Evolutionary conservation across 2,329 filamentous ascomycete species (phyloP).

Genomic region (Penicillium concentricum): DNA sequence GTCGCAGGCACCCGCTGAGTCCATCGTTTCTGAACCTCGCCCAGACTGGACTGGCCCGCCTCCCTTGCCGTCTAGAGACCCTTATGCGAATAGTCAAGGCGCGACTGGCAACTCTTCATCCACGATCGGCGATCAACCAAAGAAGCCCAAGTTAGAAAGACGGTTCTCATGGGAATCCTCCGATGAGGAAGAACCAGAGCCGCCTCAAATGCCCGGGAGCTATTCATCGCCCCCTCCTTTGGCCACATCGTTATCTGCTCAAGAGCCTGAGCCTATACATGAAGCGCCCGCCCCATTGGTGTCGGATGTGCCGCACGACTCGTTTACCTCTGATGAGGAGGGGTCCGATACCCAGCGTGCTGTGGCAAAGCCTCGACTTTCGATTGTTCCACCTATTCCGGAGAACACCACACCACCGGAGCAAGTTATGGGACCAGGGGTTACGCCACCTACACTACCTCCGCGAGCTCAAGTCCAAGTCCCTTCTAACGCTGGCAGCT

Average conservation of each 20-base stretch:
- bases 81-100: constrained; percentile 12
- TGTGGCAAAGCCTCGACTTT: constrained; percentile 31
- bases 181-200: constrained; percentile 15
- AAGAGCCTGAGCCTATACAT: constrained; percentile 20
- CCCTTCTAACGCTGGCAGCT: constrained; percentile 13
- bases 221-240: constrained; percentile 14
- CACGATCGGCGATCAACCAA: constrained; percentile 10
- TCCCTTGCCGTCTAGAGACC: constrained; percentile 17
- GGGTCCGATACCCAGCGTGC: constrained; percentile 10
- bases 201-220: constrained; percentile 14
- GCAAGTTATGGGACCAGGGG: constrained; percentile 14
- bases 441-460: not conserved
- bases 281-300: constrained; percentile 9
- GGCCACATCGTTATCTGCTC: constrained; percentile 16
- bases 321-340: constrained; percentile 9
- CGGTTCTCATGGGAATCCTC: constrained; percentile 48
- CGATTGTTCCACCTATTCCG: constrained; percentile 30
- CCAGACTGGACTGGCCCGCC: constrained; percentile 13
- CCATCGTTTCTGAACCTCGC: constrained; percentile 22
- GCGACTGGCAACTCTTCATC: constrained; percentile 3
- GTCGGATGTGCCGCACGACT: constrained; percentile 7
- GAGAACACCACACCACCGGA: constrained; percentile 15
- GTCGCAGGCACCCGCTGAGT: constrained; percentile 24
- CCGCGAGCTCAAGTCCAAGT: constrained; percentile 7
- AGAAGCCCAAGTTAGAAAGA: constrained; percentile 33